phyloP scores from a whole-genome alignment of 768 basidiomycete genomes.

The Amanita muscaria region DNA sequence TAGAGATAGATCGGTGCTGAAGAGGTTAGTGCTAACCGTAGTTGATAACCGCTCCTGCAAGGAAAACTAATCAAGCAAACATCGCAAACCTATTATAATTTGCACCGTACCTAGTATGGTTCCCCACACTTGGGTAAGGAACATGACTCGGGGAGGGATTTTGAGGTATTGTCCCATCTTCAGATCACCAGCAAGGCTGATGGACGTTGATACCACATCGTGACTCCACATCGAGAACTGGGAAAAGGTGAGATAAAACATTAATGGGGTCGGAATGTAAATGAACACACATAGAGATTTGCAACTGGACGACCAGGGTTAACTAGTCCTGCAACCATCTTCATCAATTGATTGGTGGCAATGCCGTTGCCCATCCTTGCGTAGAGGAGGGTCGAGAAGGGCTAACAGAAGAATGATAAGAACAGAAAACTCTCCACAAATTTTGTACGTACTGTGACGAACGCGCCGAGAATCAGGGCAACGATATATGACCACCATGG shows the following conservation, averaged over 20 bases:
- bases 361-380: slow-evolving; percentile 57
- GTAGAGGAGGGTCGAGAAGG: slow-evolving; percentile 47
- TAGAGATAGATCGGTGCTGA: neutral
- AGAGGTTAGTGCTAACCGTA: slow-evolving; percentile 22
- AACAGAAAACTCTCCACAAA: neutral
- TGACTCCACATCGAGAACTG: slow-evolving; percentile 67
- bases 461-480: slow-evolving; percentile 42
- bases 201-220: slow-evolving; percentile 47
- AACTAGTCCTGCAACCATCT: slow-evolving; percentile 53
- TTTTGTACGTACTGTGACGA: slow-evolving; percentile 24
- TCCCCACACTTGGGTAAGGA: slow-evolving; percentile 58
- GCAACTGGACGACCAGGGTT: slow-evolving; percentile 59
- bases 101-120: slow-evolving; percentile 41
- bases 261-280: neutral
- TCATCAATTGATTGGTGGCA: slow-evolving; percentile 53
- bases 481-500: slow-evolving; percentile 57
- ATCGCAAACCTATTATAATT: no score
- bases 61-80: neutral
- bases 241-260: neutral
- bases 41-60: slow-evolving; percentile 28
- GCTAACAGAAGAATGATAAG: slow-evolving; percentile 20
- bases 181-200: slow-evolving; percentile 46
- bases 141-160: slow-evolving; percentile 59
- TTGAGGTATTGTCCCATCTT: slow-evolving; percentile 70
- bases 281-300: slow-evolving; percentile 51